These are phyloP conservation scores for Boletellus sp. DNA, from an alignment of 1,284 basidiomycete genomes.

Conservation along the genomic window DNA sequence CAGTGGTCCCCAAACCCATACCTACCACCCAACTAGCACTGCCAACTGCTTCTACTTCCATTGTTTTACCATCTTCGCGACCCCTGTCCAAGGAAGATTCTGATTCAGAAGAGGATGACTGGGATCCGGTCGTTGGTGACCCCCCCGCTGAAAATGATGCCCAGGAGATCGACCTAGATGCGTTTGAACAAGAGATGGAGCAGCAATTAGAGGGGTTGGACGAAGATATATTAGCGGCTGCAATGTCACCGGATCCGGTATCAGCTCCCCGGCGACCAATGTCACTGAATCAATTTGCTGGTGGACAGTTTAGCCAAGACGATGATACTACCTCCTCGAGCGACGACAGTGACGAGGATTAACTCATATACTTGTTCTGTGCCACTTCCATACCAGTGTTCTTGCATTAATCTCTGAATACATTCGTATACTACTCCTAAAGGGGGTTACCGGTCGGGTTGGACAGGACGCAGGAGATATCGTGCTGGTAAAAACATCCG, in stretches of 20 bases:
- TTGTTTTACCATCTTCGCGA: slow-evolving; percentile 32
- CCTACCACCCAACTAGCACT: slow-evolving; percentile 40
- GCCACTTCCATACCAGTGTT: slow-evolving; percentile 1
- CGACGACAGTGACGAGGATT: slow-evolving; percentile 71
- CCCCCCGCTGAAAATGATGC: slow-evolving; percentile 36
- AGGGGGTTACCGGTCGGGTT: slow-evolving; percentile 5
- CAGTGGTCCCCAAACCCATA: slow-evolving; percentile 33
- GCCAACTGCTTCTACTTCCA: slow-evolving; percentile 38
- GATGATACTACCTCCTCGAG: slow-evolving; percentile 63
- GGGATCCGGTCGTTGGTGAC: slow-evolving; percentile 45
- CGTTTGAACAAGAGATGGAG: slow-evolving; percentile 48
- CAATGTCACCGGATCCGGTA: slow-evolving; percentile 39
- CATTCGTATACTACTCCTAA: not conserved
- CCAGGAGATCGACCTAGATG: slow-evolving; percentile 48
- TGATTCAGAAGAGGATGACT: slow-evolving; percentile 58
- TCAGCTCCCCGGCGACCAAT: slow-evolving; percentile 40
- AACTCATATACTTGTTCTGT: slow-evolving; percentile 2
- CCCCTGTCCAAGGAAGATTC: slow-evolving; percentile 29
- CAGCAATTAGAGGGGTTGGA: slow-evolving; percentile 38
- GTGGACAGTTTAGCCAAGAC: slow-evolving; percentile 38
- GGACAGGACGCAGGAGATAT: slow-evolving; percentile 14
- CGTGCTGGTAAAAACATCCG: slow-evolving; percentile 6
- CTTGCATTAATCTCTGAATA: slow-evolving; percentile 8
- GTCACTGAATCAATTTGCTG: slow-evolving; percentile 51
- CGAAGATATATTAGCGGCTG: slow-evolving; percentile 40